Base-by-base conservation (phyloP, 1,139 yeast species). In the Eremothecium coryli region DNA sequence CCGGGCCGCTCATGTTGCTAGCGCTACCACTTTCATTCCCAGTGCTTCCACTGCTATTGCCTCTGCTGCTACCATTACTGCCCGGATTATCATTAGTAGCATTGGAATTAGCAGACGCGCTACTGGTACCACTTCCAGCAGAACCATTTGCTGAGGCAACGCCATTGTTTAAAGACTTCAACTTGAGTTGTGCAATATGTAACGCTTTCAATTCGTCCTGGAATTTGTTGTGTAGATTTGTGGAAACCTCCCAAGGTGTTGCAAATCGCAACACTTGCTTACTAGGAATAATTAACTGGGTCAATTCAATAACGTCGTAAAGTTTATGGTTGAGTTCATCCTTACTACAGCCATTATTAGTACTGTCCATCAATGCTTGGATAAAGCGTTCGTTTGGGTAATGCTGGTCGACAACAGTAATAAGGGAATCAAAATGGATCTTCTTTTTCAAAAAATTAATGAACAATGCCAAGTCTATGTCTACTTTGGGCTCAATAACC, bases 381-480 rank as follows among this genome's bases (percentile, higher is more conserved):
- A 54, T 45, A 35, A 55, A 54, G 17, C 38, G 38, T 11, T 38
- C 29, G 31, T 49, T 52, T 20, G 56, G 59, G 41, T 43, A 49
- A 32, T 51, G 60, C 32, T 46, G 55, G 8, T 38, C 36, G 24
- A 50, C 46, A 22, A 44, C 45, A 33, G 62, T 39, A 36, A 61
- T 48, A 42, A 54, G 39, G 10, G 58, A 55, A 42, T 50, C 61
- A 45, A 46, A 61, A 40, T 43, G 66, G 43, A 48, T 60, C 49
- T 78, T 71, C 54, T 81, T 80, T 56, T 79, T 80, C 51, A 81
- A 61, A 49, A 82, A 80, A 57, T 86, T 86, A 54, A 90, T 73
- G 43, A 82, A 68, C 24, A 84, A 73, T 1, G 93, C 96, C 51
- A 82, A 79, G 45, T 82, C 88, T 26, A 78, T 64, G 3, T 78